These are phyloP conservation scores for Jimgerdemannia lactiflua DNA, from an alignment of 192 early-diverging fungal genomes.

Conservation along the genomic window DNA sequence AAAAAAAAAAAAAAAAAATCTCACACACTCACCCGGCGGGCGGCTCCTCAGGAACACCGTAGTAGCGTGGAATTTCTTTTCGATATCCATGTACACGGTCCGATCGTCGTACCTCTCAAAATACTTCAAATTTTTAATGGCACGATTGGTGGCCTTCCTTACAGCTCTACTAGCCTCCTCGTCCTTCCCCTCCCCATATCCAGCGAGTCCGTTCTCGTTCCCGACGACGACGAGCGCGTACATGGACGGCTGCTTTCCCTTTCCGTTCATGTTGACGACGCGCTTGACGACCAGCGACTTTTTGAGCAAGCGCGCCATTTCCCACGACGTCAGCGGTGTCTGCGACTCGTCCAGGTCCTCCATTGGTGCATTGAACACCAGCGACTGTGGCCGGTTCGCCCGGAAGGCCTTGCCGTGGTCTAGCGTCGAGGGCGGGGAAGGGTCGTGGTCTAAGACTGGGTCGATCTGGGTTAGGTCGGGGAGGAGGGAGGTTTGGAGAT, in stretches of 20 bases:
- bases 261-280: constrained; percentile 74
- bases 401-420: background rate
- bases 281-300: constrained; percentile 71
- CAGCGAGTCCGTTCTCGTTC: constrained; percentile 86
- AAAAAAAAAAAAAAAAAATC: too few species aligned
- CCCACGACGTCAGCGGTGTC: constrained; percentile 42
- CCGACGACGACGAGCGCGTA: constrained; percentile 95
- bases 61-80: constrained; percentile 89
- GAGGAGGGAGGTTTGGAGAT: background rate
- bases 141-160: constrained; percentile 80
- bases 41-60: constrained; percentile 74
- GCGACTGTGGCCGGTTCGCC: background rate
- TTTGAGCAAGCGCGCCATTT: constrained; percentile 60
- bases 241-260: constrained; percentile 78
- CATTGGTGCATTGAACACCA: background rate
- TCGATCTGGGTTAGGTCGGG: background rate
- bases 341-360: too few species aligned
- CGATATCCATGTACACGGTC: constrained; percentile 86
- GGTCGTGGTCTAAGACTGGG: background rate
- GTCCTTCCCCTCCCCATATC: constrained; percentile 91
- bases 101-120: constrained; percentile 92
- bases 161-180: constrained; percentile 77
- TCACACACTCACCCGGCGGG: too few species aligned
- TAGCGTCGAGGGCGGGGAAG: background rate
- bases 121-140: constrained; percentile 83